Percentiles rank a stretch among this genome's conserved stretches.
Evolutionary conservation across 352 stramenopile genomes (phyloP).

Genomic region (Pythium monospermum): DNA sequence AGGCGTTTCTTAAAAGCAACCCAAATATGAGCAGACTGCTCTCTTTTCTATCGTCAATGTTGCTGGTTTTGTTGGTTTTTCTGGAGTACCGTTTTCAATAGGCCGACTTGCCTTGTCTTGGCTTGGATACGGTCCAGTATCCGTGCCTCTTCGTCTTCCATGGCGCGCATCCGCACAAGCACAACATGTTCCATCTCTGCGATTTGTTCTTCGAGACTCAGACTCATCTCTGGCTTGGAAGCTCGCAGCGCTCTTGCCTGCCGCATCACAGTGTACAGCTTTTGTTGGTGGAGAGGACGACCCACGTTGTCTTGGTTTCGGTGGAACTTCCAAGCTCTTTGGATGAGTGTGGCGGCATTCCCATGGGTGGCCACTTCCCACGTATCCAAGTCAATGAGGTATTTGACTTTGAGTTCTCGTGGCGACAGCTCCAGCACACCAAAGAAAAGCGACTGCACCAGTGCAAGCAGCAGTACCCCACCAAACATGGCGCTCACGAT

Average conservation of each 20-base stretch:
- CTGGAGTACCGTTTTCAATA: no score
- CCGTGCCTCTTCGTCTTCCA: constrained; percentile 31
- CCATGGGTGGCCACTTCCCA: constrained; percentile 46
- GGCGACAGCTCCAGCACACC: constrained; percentile 64
- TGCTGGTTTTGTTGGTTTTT: no score
- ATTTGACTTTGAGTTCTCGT: constrained; percentile 53
- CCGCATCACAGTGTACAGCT: constrained; percentile 26
- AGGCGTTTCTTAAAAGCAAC: no score
- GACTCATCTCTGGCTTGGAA: constrained; percentile 26
- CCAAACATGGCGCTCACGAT: constrained; percentile 65
- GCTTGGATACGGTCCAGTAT: constrained; percentile 37
- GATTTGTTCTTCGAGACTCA: constrained; percentile 44
- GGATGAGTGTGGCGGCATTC: constrained; percentile 40
- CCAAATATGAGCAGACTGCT: no score
- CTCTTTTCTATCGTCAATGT: no score
- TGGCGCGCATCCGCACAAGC: constrained; percentile 27
- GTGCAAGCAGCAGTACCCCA: constrained; percentile 59
- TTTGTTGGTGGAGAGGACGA: constrained; percentile 10
- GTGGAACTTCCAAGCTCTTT: constrained; percentile 36
- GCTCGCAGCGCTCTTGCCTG: constrained; percentile 26
- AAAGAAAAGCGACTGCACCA: constrained; percentile 76
- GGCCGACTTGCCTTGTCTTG: constrained; percentile 21
- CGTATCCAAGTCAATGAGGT: constrained; percentile 54
- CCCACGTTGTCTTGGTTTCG: no score
- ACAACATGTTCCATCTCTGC: constrained; percentile 34